Evolutionary conservation across 306 rosid species (phyloP).

Genomic region (Acacia acuminata): DNA sequence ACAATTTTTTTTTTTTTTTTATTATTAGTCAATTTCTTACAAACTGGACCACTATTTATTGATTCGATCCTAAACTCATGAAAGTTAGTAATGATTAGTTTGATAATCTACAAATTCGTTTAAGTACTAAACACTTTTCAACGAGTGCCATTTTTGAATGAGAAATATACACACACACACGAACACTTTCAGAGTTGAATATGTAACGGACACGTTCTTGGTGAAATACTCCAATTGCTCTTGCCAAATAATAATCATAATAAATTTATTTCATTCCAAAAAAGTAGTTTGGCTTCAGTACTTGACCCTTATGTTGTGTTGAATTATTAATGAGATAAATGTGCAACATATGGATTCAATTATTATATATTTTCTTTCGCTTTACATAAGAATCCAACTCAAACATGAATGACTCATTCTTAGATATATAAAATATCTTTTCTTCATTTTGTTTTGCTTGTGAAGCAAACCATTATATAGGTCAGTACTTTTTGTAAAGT

Average conservation of each 20-base stretch:
- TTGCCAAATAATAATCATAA: not conserved
- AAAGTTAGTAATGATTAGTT: too few relatives aligned
- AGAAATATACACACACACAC: not conserved
- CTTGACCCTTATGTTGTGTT: not conserved
- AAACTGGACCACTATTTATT: too few relatives aligned
- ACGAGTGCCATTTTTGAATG: not conserved
- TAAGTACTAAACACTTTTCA: not conserved
- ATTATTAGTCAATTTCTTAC: too few relatives aligned
- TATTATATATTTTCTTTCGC: not conserved
- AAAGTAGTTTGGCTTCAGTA: not conserved
- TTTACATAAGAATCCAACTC: not conserved
- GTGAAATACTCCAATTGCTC: not conserved
- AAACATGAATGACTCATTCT: not conserved
- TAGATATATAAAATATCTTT: too few relatives aligned
- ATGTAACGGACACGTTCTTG: not conserved
- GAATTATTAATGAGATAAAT: not conserved
- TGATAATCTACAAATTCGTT: not conserved
- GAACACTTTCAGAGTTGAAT: not conserved
- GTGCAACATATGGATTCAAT: not conserved
- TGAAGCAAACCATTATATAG: not conserved
- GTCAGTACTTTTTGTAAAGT: not conserved
- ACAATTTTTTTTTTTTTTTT: too few relatives aligned
- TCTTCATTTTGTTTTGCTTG: not conserved
- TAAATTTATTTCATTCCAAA: not conserved
- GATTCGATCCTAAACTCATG: too few relatives aligned